A percentile compares a stretch with the other conserved stretches of the same genome.
These are phyloP conservation scores for Verticillium nubilum DNA, from an alignment of 2,329 filamentous ascomycete genomes.

Conservation along the genomic window DNA sequence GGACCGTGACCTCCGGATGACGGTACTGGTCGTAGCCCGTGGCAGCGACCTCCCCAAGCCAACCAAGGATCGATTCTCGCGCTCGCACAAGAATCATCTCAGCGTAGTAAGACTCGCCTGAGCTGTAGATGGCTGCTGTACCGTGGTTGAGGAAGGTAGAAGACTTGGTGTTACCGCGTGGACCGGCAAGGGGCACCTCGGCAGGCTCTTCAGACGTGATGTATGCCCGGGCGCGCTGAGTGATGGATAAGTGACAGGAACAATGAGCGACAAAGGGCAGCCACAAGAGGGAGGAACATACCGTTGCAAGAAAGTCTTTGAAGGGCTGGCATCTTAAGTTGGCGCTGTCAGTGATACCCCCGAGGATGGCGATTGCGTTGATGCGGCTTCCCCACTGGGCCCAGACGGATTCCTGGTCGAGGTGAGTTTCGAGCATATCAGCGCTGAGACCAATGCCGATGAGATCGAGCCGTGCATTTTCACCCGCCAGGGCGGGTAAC, in stretches of 20 bases:
- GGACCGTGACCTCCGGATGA: constrained; percentile 32
- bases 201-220: constrained; percentile 44
- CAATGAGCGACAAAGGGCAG: no score
- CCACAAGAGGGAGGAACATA: constrained; percentile 20
- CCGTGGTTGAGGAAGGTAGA: constrained; percentile 41
- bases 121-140: constrained; percentile 60
- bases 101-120: constrained; percentile 50
- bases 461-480: constrained; percentile 57
- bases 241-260: no score
- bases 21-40: constrained; percentile 22
- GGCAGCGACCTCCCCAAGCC: constrained; percentile 52
- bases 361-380: constrained; percentile 43
- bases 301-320: constrained; percentile 44
- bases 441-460: constrained; percentile 67
- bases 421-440: constrained; percentile 49
- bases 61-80: constrained; percentile 49
- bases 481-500: constrained; percentile 40
- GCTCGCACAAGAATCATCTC: constrained; percentile 59
- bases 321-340: constrained; percentile 38
- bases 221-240: constrained; percentile 57
- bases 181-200: constrained; percentile 47
- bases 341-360: constrained; percentile 33
- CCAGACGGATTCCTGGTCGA: constrained; percentile 52
- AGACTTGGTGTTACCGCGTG: constrained; percentile 27
- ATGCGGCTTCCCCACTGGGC: constrained; percentile 34